phyloP scores from a whole-genome alignment of 148 eudicot genomes.

The Cornus kousa region DNA sequence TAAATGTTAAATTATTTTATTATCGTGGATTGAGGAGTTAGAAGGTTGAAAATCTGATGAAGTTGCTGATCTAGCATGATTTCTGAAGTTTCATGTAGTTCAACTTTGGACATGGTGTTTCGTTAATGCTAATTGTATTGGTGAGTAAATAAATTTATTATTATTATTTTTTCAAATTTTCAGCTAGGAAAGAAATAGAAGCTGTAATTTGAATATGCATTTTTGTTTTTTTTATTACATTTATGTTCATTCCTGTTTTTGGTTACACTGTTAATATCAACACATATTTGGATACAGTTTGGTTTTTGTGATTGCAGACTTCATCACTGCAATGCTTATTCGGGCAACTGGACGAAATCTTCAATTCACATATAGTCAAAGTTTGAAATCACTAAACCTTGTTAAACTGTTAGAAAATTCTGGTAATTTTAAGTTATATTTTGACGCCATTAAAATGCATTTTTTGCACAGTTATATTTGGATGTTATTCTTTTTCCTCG shows the following conservation, averaged over 20 bases:
- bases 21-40: not conserved
- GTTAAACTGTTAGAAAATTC: slow-evolving; percentile 34
- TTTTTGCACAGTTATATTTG: not conserved
- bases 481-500: not conserved
- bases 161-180: not conserved
- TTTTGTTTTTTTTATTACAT: not conserved
- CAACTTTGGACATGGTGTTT: too few relatives aligned
- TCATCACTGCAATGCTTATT: slow-evolving; percentile 75
- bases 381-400: slow-evolving; percentile 58
- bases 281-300: slow-evolving; percentile 78
- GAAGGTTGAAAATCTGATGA: not conserved
- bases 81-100: too few relatives aligned
- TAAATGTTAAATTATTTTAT: too few relatives aligned
- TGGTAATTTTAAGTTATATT: slow-evolving; percentile 34
- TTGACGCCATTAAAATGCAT: not conserved
- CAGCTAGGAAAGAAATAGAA: not conserved
- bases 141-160: not conserved
- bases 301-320: slow-evolving; percentile 95
- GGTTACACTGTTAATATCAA: slow-evolving; percentile 33
- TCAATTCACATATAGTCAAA: slow-evolving; percentile 48
- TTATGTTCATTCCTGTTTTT: not conserved
- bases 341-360: slow-evolving; percentile 71
- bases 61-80: not conserved
- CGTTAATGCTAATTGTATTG: too few relatives aligned
- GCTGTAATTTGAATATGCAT: not conserved